Percentiles rank a stretch among this genome's conserved stretches.
These are phyloP conservation scores for Venustampulla echinocandica DNA, from an alignment of 495 filamentous ascomycete genomes.

Conservation along the genomic window DNA sequence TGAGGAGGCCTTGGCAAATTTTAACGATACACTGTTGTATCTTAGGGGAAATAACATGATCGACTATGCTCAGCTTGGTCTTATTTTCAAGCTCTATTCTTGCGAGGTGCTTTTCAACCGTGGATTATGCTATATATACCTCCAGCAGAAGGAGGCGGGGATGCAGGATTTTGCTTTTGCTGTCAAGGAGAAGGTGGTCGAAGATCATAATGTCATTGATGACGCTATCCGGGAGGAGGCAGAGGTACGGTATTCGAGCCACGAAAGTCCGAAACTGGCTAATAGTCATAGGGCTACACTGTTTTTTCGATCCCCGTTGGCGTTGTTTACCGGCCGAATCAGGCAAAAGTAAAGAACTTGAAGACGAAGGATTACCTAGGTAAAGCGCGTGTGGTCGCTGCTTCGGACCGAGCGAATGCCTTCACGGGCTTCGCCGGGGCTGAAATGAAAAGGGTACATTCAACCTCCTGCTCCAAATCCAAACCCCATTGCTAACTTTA, in stretches of 20 bases:
- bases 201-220: constrained; percentile 95
- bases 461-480: neutral
- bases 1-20: constrained; percentile 94
- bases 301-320: constrained; percentile 98
- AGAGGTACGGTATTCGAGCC: constrained; percentile 49
- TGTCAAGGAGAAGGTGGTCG: constrained; percentile 89
- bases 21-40: constrained; percentile 95
- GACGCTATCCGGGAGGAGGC: constrained; percentile 91
- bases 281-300: constrained; percentile 69
- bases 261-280: constrained; percentile 19
- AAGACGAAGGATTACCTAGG: constrained; percentile 96
- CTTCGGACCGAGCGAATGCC: constrained; percentile 68
- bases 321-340: constrained; percentile 89
- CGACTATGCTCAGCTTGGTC: constrained; percentile 93
- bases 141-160: constrained; percentile 80
- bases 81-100: constrained; percentile 93
- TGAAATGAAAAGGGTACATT: constrained; percentile 57
- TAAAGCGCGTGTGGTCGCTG: constrained; percentile 86
- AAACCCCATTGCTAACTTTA: neutral
- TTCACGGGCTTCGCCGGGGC: constrained; percentile 69
- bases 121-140: constrained; percentile 94
- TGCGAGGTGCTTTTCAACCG: constrained; percentile 98
- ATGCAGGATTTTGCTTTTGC: constrained; percentile 88
- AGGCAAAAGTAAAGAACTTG: constrained; percentile 95
- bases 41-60: constrained; percentile 94